Evolutionary conservation across 345 rosid genomes (phyloP).

Genomic region (Clarkia xantiana): DNA sequence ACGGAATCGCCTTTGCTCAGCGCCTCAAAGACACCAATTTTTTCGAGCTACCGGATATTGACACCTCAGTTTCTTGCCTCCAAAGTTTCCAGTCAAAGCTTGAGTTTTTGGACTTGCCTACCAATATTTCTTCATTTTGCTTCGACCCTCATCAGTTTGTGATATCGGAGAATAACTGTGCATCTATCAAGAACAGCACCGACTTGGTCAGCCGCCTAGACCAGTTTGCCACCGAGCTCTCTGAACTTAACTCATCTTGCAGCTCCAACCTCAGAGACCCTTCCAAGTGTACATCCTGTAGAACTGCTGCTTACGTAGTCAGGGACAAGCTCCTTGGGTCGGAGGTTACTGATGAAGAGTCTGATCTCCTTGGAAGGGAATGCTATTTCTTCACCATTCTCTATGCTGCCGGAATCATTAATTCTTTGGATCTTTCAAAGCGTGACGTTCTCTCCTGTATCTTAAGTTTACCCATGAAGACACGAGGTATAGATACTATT

Average conservation of each 20-base stretch:
- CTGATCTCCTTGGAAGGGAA: slow-evolving; percentile 11
- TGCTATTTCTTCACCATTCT: slow-evolving; percentile 57
- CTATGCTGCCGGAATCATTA: slow-evolving; percentile 72
- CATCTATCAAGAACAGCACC: slow-evolving; percentile 24
- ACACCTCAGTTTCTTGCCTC: slow-evolving; percentile 52
- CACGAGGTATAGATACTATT: background rate
- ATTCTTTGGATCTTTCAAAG: slow-evolving; percentile 58
- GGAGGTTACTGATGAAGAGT: slow-evolving; percentile 35
- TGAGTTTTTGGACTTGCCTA: slow-evolving; percentile 30
- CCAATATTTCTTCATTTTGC: slow-evolving; percentile 32
- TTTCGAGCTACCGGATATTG: slow-evolving; percentile 42
- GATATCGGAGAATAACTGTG: slow-evolving; percentile 30
- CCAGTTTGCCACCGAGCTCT: slow-evolving; percentile 27
- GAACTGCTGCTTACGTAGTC: slow-evolving; percentile 38
- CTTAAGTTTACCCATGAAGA: slow-evolving; percentile 29
- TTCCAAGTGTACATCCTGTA: slow-evolving; percentile 45
- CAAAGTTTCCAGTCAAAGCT: slow-evolving; percentile 39
- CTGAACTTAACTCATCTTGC: slow-evolving; percentile 28
- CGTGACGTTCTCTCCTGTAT: slow-evolving; percentile 45
- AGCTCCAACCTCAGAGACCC: slow-evolving; percentile 38
- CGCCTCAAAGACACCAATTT: slow-evolving; percentile 43
- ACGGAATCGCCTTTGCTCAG: slow-evolving; percentile 39
- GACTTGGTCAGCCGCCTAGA: slow-evolving; percentile 58
- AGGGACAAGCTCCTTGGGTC: slow-evolving; percentile 19
- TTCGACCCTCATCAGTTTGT: slow-evolving; percentile 45